These are phyloP conservation scores for Venustampulla echinocandica DNA, from an alignment of 495 filamentous ascomycete genomes.

Conservation along the genomic window DNA sequence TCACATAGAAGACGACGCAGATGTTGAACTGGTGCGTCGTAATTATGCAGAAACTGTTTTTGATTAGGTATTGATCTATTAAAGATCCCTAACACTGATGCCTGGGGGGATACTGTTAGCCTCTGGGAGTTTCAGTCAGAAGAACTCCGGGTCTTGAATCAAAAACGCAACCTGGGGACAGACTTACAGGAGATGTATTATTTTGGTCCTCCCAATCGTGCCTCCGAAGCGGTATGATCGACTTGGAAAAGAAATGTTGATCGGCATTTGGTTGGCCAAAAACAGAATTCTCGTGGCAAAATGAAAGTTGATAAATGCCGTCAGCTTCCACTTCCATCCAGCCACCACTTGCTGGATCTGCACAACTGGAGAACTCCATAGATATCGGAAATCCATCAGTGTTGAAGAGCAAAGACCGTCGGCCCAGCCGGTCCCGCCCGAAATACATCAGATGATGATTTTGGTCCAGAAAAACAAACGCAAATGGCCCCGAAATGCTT, in stretches of 20 bases:
- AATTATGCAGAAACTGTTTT: constrained; percentile 29
- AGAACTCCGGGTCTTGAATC: too few species aligned
- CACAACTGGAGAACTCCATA: constrained; percentile 68
- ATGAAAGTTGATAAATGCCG: constrained; percentile 60
- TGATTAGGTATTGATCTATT: constrained; percentile 18
- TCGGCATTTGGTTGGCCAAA: neutral
- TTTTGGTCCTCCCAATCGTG: constrained; percentile 7
- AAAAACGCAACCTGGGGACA: too few species aligned
- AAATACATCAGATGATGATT: constrained; percentile 55
- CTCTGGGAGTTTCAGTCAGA: neutral
- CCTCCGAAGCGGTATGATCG: neutral
- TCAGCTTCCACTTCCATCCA: constrained; percentile 81
- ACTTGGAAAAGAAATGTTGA: neutral
- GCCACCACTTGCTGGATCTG: constrained; percentile 40
- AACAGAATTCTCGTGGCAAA: constrained; percentile 24
- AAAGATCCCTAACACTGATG: constrained; percentile 11
- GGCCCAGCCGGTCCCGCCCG: constrained; percentile 76
- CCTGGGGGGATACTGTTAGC: constrained; percentile 1
- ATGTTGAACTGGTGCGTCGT: constrained; percentile 44
- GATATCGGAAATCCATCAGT: constrained; percentile 32
- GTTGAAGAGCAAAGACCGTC: constrained; percentile 66
- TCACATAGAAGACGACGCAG: constrained; percentile 51
- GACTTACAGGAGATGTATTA: constrained; percentile 2
- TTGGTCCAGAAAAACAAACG: constrained; percentile 81
- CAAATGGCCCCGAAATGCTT: constrained; percentile 73